Evolutionary conservation across 2,329 filamentous ascomycete species (phyloP).

Genomic region (Aureobasidium pullulans): DNA sequence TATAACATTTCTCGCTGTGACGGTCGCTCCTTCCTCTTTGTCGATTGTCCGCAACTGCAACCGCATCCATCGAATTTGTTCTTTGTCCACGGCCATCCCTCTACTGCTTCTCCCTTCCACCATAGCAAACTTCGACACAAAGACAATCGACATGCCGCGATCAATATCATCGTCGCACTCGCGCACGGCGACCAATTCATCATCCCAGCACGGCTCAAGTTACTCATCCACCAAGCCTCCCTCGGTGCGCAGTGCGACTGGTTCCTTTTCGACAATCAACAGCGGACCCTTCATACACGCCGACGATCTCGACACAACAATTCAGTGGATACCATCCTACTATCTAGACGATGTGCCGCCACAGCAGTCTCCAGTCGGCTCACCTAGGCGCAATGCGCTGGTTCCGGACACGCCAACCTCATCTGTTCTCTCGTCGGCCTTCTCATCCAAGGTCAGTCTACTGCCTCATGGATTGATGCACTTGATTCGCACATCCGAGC

Average conservation of each 20-base stretch:
- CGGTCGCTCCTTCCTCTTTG: slow-evolving; percentile 1
- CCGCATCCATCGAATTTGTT: neutral
- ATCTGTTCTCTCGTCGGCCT: neutral
- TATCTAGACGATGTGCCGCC: neutral
- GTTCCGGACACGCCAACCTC: neutral
- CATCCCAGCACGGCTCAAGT: neutral
- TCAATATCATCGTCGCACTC: slow-evolving; percentile 2
- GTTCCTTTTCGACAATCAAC: neutral
- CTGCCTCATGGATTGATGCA: neutral
- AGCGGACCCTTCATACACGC: slow-evolving; percentile 10
- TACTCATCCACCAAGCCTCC: neutral
- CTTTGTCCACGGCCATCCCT: neutral
- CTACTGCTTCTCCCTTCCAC: neutral
- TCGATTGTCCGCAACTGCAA: neutral
- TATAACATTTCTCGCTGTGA: neutral
- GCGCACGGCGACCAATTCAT: slow-evolving; percentile 1
- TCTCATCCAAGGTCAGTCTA: neutral
- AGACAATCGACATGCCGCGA: neutral
- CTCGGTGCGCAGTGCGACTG: neutral
- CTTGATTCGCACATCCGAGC: neutral
- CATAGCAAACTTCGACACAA: neutral
- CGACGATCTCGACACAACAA: neutral
- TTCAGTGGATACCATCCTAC: neutral
- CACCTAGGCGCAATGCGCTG: neutral
- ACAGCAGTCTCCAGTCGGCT: neutral